phyloP scores from a whole-genome alignment of 1,139 yeast species.

The Taphrina betulina region DNA sequence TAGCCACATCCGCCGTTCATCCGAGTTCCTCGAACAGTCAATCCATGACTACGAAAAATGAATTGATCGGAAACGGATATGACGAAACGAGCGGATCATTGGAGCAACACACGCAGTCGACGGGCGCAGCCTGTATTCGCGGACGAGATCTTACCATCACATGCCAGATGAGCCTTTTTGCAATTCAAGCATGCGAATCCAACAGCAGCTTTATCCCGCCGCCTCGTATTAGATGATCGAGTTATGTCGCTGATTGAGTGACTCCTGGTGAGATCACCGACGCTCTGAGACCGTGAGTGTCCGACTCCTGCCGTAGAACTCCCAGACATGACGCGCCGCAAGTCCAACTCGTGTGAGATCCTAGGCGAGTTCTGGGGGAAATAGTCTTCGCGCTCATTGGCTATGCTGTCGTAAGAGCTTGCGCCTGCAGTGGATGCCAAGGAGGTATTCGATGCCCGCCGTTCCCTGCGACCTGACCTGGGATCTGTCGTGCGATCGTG shows the following conservation, averaged over 20 bases:
- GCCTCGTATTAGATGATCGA: slow-evolving; percentile 11
- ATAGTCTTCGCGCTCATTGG: slow-evolving; percentile 3
- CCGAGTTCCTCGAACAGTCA: too few species aligned
- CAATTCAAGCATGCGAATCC: slow-evolving; percentile 36
- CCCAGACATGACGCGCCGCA: background rate
- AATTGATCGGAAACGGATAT: too few species aligned
- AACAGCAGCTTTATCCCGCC: slow-evolving; percentile 34
- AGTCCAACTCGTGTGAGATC: background rate
- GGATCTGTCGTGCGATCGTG: too few species aligned
- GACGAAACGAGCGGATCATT: too few species aligned
- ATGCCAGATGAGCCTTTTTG: slow-evolving; percentile 37
- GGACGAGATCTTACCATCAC: slow-evolving; percentile 34
- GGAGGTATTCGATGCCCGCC: slow-evolving; percentile 1
- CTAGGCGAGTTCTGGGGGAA: slow-evolving; percentile 1
- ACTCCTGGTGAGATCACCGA: background rate
- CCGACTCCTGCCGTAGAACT: background rate
- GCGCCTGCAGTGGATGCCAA: slow-evolving; percentile 12
- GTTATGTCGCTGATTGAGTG: slow-evolving; percentile 4
- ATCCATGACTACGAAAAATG: too few species aligned
- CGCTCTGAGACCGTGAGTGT: background rate
- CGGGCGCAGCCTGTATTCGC: too few species aligned
- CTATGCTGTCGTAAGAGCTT: slow-evolving; percentile 12
- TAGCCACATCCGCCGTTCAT: too few species aligned
- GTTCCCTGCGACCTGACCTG: slow-evolving; percentile 7
- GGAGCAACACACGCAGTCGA: too few species aligned